Evolutionary conservation across 2,329 filamentous ascomycete species (phyloP).

Genomic region (Penicillium capsulatum): DNA sequence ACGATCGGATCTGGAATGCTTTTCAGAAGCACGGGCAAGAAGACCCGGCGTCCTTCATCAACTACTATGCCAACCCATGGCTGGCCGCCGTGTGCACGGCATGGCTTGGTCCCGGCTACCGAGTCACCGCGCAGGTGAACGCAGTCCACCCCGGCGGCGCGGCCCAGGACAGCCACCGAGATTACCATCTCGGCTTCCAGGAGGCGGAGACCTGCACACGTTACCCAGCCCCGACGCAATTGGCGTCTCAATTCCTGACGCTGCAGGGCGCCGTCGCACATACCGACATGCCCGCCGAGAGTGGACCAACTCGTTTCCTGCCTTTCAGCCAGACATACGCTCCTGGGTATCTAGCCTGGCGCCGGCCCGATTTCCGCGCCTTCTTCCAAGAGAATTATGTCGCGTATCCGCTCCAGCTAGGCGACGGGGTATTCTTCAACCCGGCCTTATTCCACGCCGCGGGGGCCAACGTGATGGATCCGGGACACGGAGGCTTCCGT

Average conservation of each 20-base stretch:
- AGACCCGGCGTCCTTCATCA: constrained; percentile 51
- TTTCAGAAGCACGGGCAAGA: constrained; percentile 57
- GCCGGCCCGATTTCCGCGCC: constrained; percentile 49
- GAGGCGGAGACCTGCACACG: constrained; percentile 44
- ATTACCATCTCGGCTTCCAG: constrained; percentile 64
- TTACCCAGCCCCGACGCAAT: constrained; percentile 53
- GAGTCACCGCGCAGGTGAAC: constrained; percentile 60
- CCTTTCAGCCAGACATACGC: constrained; percentile 58
- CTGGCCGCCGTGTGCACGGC: constrained; percentile 50
- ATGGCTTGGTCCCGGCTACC: constrained; percentile 59
- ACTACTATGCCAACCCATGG: constrained; percentile 60
- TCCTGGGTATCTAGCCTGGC: constrained; percentile 57
- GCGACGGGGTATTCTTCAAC: constrained; percentile 62
- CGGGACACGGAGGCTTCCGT: constrained; percentile 38
- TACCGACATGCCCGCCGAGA: constrained; percentile 55
- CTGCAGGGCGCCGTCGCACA: constrained; percentile 62
- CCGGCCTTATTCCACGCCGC: constrained; percentile 62
- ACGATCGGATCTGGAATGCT: constrained; percentile 63
- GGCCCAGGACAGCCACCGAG: constrained; percentile 57
- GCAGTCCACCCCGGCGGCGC: constrained; percentile 57
- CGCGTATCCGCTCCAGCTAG: constrained; percentile 50
- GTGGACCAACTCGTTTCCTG: constrained; percentile 58
- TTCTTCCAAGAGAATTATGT: constrained; percentile 55
- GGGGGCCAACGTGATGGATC: constrained; percentile 49
- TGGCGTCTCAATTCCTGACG: constrained; percentile 55